Percentiles rank a stretch among this genome's conserved stretches.
Conservation (phyloP, 495 filamentous ascomycete genomes). For the Talaromyces trachyspermus region DNA sequence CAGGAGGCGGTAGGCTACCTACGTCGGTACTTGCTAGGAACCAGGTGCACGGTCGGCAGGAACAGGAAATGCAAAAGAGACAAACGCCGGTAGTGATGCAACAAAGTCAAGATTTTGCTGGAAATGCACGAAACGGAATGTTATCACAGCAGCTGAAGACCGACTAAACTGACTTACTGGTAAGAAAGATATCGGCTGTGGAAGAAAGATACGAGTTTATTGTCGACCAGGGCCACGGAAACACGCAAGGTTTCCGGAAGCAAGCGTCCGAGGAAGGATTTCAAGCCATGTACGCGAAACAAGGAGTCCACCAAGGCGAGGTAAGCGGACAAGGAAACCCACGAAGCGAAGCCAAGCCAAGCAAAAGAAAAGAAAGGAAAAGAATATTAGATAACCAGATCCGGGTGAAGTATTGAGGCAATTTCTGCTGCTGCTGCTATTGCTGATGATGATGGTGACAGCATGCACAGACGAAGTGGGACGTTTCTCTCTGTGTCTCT, state of each 20-base stretch:
- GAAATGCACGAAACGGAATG: constrained; percentile 25
- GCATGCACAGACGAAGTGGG: too few relatives aligned
- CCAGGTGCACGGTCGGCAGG: not conserved
- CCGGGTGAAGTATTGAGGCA: too few relatives aligned
- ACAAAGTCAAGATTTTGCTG: not conserved
- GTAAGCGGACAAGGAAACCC: not conserved
- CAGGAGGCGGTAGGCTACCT: constrained; percentile 3
- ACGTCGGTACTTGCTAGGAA: constrained; percentile 1
- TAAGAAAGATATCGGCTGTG: constrained; percentile 15
- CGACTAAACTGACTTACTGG: constrained; percentile 6
- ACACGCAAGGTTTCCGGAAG: constrained; percentile 23
- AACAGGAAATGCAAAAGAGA: constrained; percentile 2
- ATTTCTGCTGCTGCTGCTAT: too few relatives aligned
- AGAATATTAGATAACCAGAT: constrained; percentile 4
- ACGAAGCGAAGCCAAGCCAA: not conserved
- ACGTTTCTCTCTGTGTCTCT: not conserved
- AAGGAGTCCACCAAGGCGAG: not conserved
- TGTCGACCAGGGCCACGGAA: not conserved
- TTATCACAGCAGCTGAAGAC: constrained; percentile 6
- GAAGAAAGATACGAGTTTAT: constrained; percentile 18
- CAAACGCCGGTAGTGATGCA: not conserved
- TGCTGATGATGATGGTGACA: too few relatives aligned
- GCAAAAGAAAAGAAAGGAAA: constrained; percentile 2
- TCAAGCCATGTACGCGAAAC: constrained; percentile 34
- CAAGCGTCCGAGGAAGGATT: constrained; percentile 23